These are phyloP conservation scores for Scheffersomyces coipomensis DNA, from an alignment of 805 yeast genomes.

Conservation along the genomic window DNA sequence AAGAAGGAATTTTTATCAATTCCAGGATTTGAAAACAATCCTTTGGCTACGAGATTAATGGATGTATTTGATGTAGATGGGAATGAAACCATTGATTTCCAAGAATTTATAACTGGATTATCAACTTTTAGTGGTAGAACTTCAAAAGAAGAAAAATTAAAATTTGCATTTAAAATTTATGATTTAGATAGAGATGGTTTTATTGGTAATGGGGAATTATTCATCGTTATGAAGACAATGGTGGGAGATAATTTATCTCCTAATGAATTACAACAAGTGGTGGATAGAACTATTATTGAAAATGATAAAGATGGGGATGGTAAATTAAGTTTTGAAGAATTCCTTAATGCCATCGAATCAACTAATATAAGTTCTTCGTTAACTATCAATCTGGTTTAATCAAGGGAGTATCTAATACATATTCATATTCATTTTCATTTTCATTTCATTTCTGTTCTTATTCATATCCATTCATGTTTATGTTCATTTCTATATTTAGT, in stretches of 20 bases:
- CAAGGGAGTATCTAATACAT: no score
- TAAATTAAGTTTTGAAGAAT: conserved; percentile 80
- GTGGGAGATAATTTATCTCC: conserved; percentile 89
- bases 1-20: conserved; percentile 86
- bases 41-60: conserved; percentile 84
- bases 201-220: conserved; percentile 93
- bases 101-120: conserved; percentile 85
- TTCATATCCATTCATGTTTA: neutral
- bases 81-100: conserved; percentile 91
- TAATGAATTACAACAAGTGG: conserved; percentile 89
- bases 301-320: conserved; percentile 90
- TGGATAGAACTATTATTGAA: conserved; percentile 95
- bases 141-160: conserved; percentile 73
- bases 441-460: neutral
- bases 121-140: conserved; percentile 88
- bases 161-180: conserved; percentile 89
- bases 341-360: conserved; percentile 61
- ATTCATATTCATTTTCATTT: no score
- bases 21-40: conserved; percentile 90
- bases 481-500: no score
- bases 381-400: conserved; percentile 49
- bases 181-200: conserved; percentile 95
- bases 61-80: conserved; percentile 94
- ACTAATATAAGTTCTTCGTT: conserved; percentile 59
- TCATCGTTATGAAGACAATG: conserved; percentile 91